These are phyloP conservation scores for Luzula sylvatica DNA, from an alignment of 176 grass and related monocot species.

Conservation along the genomic window DNA sequence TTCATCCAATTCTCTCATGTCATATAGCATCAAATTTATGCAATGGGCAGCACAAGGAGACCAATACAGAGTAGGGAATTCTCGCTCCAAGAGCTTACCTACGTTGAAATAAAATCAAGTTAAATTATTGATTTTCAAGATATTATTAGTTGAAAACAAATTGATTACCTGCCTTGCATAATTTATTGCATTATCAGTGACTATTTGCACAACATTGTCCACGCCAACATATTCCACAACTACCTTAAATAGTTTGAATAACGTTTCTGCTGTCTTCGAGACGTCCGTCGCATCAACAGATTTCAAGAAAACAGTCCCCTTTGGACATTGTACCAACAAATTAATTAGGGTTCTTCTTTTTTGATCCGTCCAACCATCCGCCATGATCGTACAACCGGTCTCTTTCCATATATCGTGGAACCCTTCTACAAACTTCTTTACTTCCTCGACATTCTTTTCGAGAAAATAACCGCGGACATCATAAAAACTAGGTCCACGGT, in stretches of 20 bases:
- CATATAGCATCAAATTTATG: too few relatives aligned
- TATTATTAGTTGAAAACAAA: background rate
- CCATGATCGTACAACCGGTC: constrained; percentile 17
- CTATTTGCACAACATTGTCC: too few relatives aligned
- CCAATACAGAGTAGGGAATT: too few relatives aligned
- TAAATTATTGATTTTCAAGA: constrained; percentile 1
- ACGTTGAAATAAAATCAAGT: background rate
- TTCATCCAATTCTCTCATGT: background rate
- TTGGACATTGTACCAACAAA: too few relatives aligned
- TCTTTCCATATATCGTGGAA: background rate
- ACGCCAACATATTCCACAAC: constrained; percentile 10
- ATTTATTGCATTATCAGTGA: background rate
- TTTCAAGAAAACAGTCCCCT: too few relatives aligned
- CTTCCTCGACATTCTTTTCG: background rate
- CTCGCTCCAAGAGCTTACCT: too few relatives aligned
- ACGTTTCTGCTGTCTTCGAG: background rate
- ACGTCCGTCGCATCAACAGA: too few relatives aligned
- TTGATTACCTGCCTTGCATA: background rate
- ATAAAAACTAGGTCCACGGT: constrained; percentile 12
- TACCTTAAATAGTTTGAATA: background rate
- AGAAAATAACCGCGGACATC: constrained; percentile 2
- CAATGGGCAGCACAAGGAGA: too few relatives aligned
- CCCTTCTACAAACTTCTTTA: background rate
- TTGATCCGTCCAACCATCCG: constrained; percentile 11
- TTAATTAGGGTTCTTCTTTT: background rate